These are phyloP conservation scores for Imleria badia DNA, from an alignment of 768 basidiomycete species.

Conservation along the genomic window DNA sequence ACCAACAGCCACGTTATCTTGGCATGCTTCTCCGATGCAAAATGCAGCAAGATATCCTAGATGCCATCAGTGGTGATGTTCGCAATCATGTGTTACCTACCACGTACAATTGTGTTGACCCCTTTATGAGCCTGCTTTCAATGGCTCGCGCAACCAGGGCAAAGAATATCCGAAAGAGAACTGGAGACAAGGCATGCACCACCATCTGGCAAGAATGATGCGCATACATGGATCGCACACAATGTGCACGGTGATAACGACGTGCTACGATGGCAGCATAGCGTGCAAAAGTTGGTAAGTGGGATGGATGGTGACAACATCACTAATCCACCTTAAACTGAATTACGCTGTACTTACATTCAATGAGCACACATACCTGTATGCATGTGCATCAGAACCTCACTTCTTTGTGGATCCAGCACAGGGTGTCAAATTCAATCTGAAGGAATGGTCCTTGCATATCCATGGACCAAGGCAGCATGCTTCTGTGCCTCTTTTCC, in stretches of 20 bases:
- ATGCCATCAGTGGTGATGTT: neutral
- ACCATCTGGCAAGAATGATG: neutral
- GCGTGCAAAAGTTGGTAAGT: neutral
- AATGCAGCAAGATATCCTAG: neutral
- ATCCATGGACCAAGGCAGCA: no score
- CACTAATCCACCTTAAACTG: no score
- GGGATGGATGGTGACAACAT: no score
- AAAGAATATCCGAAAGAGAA: neutral
- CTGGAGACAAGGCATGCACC: neutral
- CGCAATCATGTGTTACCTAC: neutral
- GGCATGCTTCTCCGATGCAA: neutral
- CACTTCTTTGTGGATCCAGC: no score
- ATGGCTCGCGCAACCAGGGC: neutral
- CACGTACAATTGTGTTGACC: neutral
- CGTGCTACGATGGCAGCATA: neutral
- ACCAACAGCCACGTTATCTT: neutral
- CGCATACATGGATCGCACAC: neutral
- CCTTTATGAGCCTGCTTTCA: neutral
- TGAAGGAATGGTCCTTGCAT: no score
- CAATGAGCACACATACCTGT: no score
- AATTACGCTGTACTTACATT: no score
- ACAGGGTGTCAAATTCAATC: no score
- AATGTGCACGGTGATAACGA: neutral
- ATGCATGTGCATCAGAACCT: no score
- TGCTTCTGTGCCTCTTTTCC: no score